A percentile compares a stretch with the other conserved stretches of the same genome.
Evolutionary conservation across 164 flowering plant species (phyloP).

Genomic region (Magnolia officinalis): DNA sequence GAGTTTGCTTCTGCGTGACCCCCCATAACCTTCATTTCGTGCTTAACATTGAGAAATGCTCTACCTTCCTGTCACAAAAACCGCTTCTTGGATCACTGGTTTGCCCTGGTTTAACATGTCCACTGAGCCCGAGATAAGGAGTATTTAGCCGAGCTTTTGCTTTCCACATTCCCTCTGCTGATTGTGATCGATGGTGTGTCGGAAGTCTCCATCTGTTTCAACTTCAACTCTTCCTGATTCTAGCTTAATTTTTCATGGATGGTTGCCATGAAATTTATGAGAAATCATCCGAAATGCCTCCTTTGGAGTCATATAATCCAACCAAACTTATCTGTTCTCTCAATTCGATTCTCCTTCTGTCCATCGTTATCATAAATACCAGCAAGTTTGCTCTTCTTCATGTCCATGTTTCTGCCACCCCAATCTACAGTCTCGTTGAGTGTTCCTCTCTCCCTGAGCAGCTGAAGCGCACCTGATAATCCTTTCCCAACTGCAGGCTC

Average conservation of each 20-base stretch:
- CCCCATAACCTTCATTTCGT: no score
- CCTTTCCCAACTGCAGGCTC: conserved; percentile 89
- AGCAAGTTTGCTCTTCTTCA: conserved; percentile 94
- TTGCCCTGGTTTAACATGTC: conserved; percentile 93
- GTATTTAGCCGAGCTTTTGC: conserved; percentile 70
- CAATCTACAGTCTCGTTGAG: conserved; percentile 89
- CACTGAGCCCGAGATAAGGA: conserved; percentile 92
- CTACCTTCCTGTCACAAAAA: conserved; percentile 34
- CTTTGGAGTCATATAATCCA: conserved; percentile 92
- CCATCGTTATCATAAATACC: conserved; percentile 68
- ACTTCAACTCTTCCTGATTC: conserved; percentile 90
- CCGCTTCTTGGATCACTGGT: conserved; percentile 87
- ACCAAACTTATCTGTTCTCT: conserved; percentile 89
- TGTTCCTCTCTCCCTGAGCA: conserved; percentile 87
- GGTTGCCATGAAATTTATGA: conserved; percentile 95
- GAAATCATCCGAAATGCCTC: conserved; percentile 88
- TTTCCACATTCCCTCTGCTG: conserved; percentile 94
- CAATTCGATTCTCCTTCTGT: conserved; percentile 69
- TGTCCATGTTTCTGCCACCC: conserved; percentile 99
- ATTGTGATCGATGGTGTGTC: conserved; percentile 77
- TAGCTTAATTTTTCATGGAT: conserved; percentile 94
- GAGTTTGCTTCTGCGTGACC: no score
- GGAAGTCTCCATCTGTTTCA: conserved; percentile 91
- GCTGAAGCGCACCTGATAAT: conserved; percentile 71
- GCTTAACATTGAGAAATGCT: no score